Percentiles rank a stretch among this genome's conserved stretches.
These are phyloP conservation scores for Neurospora tetraspora DNA, from an alignment of 495 filamentous ascomycete species.

Conservation along the genomic window DNA sequence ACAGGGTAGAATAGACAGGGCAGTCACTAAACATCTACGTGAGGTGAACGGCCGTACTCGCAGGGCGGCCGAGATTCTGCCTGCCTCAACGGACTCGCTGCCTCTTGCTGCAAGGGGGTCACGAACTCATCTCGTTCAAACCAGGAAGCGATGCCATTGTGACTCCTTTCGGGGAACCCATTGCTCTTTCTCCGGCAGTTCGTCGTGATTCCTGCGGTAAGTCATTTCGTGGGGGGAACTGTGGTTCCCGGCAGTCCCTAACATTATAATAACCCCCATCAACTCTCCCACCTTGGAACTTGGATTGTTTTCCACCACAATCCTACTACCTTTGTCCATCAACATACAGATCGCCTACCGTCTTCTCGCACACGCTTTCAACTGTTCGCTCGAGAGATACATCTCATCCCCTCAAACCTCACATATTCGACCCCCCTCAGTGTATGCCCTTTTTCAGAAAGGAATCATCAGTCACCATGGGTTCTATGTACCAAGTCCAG, in stretches of 20 bases:
- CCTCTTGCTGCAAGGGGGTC: too few relatives aligned
- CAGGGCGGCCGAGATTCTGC: too few relatives aligned
- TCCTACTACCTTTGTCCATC: not conserved
- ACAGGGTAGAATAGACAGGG: too few relatives aligned
- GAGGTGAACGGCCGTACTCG: too few relatives aligned
- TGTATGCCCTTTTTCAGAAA: not conserved
- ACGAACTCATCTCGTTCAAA: too few relatives aligned
- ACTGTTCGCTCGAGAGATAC: not conserved
- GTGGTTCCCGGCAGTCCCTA: not conserved
- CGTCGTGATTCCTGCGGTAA: too few relatives aligned
- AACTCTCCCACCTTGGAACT: not conserved
- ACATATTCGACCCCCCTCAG: not conserved
- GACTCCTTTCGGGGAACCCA: not conserved
- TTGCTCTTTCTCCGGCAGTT: too few relatives aligned
- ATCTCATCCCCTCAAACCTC: not conserved
- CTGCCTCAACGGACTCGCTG: too few relatives aligned
- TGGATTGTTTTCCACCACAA: not conserved
- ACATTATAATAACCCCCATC: not conserved
- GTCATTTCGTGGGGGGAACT: not conserved
- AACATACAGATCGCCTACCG: not conserved
- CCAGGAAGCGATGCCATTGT: too few relatives aligned
- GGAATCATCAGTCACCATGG: constrained; percentile 15
- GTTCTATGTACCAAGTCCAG: constrained; percentile 23
- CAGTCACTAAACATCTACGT: too few relatives aligned
- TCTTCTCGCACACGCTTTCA: not conserved